A percentile compares a stretch with the other conserved stretches of the same genome.
These are phyloP conservation scores for Ceratocystis papillata DNA, from an alignment of 2,329 filamentous ascomycete genomes.

Conservation along the genomic window DNA sequence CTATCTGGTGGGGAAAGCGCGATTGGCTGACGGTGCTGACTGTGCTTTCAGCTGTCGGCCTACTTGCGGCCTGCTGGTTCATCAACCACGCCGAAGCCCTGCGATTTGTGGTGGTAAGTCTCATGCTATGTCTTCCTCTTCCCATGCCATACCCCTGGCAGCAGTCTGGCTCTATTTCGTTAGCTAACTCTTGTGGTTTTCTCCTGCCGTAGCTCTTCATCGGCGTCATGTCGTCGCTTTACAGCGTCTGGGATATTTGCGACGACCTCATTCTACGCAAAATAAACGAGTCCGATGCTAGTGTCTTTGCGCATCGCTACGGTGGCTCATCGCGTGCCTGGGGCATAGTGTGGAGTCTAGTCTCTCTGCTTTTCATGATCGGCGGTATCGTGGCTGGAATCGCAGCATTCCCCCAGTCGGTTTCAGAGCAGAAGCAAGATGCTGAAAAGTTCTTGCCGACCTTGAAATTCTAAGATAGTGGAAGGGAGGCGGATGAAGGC, in stretches of 20 bases:
- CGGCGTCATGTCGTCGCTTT: slow-evolving; percentile 69
- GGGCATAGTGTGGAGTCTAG: slow-evolving; percentile 67
- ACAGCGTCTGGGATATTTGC: slow-evolving; percentile 77
- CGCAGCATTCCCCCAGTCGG: slow-evolving; percentile 63
- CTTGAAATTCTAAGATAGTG: neutral
- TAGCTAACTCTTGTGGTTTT: neutral
- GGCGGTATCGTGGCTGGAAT: slow-evolving; percentile 63
- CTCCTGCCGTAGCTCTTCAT: slow-evolving; percentile 52
- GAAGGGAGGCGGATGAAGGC: neutral
- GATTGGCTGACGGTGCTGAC: slow-evolving; percentile 70
- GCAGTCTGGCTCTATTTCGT: neutral
- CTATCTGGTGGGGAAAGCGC: slow-evolving; percentile 67
- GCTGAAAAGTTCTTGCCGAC: slow-evolving; percentile 55
- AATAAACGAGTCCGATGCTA: slow-evolving; percentile 69
- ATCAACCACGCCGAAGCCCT: slow-evolving; percentile 64
- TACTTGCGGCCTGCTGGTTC: slow-evolving; percentile 68
- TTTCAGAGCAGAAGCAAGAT: slow-evolving; percentile 55
- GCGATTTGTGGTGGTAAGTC: slow-evolving; percentile 55
- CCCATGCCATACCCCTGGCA: neutral
- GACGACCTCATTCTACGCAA: slow-evolving; percentile 72
- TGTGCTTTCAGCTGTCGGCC: slow-evolving; percentile 55
- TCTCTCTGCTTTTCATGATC: slow-evolving; percentile 62
- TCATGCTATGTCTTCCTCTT: slow-evolving; percentile 17
- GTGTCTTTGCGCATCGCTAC: slow-evolving; percentile 66
- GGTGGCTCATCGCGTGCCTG: slow-evolving; percentile 72